Conservation (phyloP, 139 green algal species). For the Volvox africanus region DNA sequence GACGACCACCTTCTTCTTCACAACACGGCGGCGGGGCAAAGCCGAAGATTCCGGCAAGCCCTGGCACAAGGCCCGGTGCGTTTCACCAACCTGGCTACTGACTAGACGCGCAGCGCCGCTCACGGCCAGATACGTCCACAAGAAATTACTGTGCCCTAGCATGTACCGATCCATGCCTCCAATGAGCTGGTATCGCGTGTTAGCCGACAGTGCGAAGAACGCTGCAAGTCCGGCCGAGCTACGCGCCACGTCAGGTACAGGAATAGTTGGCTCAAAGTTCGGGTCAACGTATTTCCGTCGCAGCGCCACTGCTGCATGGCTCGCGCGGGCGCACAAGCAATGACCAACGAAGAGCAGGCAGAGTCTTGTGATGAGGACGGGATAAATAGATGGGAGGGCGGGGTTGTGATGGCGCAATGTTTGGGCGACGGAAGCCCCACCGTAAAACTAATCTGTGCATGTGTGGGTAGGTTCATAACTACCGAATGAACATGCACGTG, state of each 20-base stretch:
- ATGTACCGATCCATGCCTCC: slow-evolving; percentile 92
- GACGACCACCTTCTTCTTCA: slow-evolving; percentile 57
- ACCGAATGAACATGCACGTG: no score
- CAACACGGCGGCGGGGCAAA: slow-evolving; percentile 36
- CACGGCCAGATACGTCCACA: slow-evolving; percentile 82
- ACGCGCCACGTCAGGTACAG: slow-evolving; percentile 76
- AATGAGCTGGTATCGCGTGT: slow-evolving; percentile 94
- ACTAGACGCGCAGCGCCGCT: slow-evolving; percentile 56
- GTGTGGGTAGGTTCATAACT: no score
- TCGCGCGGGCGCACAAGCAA: no score
- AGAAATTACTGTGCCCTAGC: slow-evolving; percentile 82
- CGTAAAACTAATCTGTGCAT: no score
- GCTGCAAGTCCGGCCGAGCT: slow-evolving; percentile 82
- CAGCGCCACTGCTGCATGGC: slow-evolving; percentile 66
- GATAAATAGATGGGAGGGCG: no score
- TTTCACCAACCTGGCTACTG: slow-evolving; percentile 63
- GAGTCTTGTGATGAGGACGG: no score
- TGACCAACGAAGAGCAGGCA: no score
- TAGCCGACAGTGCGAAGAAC: slow-evolving; percentile 87
- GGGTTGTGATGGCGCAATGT: no score
- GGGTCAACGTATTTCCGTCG: slow-evolving; percentile 66
- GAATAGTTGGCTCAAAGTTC: slow-evolving; percentile 79
- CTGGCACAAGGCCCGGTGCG: slow-evolving; percentile 67
- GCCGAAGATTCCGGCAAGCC: slow-evolving; percentile 53
- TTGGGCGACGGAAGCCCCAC: no score